Evolutionary conservation across 495 filamentous ascomycete species (phyloP), one percentile per base, ranked within the genome.

Genomic region (Xylaria bambusicola): DNA sequence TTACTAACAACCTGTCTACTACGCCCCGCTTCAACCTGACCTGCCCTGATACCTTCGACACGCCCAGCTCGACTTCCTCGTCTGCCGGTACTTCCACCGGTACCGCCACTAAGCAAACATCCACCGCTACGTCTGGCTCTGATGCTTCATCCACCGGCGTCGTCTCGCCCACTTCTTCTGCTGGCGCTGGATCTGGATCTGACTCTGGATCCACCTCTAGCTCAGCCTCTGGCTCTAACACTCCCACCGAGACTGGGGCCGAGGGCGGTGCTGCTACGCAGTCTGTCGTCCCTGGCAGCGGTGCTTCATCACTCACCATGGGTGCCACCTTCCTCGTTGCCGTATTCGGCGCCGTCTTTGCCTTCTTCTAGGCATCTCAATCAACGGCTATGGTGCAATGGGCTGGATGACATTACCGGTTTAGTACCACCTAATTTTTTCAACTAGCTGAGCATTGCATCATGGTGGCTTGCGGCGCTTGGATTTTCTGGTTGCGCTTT

Each of bases 11-110:
- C 58, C 76, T 85, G 53, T 78, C 66, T 52, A 84, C 77, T 62
- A 81, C 67, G 17, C 84, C 85, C 56, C 69, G 81, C 44, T 88
- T 80, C 73, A 75, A 87, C 70, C 76, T 88, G 38, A 77, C 75
- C 62, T 88, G 85, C 80, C 74, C 75, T 31, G 68, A 70, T 55
- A 63, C 63, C 59, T 77, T 73, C 50, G 62, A 75, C 36, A 71
- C 71, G 41, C 57, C 64, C 24, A 62, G 59, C 44, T 46, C 55
- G 18, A 60, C 61, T 35, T 54, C 44, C 24, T 38, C 59, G 23
- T 36, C 61, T 10, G 10, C 5, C 29, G 29, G 29, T 33, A 33
- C 29, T 21, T 33, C 52, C 23, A 27, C 52, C 7, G 6, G 63
- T 23, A 47, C 56, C 17, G 49, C 66, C 21, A 44, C 60, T 15